Percentiles rank a stretch among this genome's conserved stretches.
Evolutionary conservation across 495 filamentous ascomycete species (phyloP).

Genomic region (Aspergillus funiculosus): DNA sequence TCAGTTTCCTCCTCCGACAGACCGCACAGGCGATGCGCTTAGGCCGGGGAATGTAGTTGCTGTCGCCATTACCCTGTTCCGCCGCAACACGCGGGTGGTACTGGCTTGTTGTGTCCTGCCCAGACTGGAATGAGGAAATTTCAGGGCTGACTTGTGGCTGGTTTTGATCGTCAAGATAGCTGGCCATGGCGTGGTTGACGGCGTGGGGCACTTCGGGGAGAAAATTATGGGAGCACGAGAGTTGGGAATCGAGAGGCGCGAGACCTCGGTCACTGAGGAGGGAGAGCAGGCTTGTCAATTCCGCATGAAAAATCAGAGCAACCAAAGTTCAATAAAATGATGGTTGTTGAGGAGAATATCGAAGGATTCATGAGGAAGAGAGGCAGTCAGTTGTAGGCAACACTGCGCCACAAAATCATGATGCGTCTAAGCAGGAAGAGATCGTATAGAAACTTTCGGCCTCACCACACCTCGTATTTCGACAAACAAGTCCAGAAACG

Average conservation of each 20-base stretch:
- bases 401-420: constrained; percentile 5
- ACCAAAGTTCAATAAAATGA: background rate
- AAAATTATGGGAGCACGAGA: background rate
- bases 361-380: too few relatives aligned
- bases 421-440: too few relatives aligned
- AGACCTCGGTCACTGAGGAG: constrained; percentile 7
- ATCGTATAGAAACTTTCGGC: too few relatives aligned
- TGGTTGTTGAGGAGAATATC: background rate
- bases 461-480: too few relatives aligned
- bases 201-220: constrained; percentile 1
- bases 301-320: constrained; percentile 2
- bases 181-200: constrained; percentile 21
- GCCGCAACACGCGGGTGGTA: constrained; percentile 27
- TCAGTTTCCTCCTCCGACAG: constrained; percentile 87
- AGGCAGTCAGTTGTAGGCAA: too few relatives aligned
- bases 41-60: constrained; percentile 64
- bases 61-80: constrained; percentile 44
- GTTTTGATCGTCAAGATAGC: constrained; percentile 51
- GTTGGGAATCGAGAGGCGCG: constrained; percentile 7
- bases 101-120: constrained; percentile 21
- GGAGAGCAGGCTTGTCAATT: background rate
- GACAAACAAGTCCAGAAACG: too few relatives aligned
- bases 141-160: constrained; percentile 37
- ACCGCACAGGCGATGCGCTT: constrained; percentile 97
- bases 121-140: constrained; percentile 25